Base-by-base conservation (phyloP, 805 yeast species). In the Cyberlindnera maritima region DNA sequence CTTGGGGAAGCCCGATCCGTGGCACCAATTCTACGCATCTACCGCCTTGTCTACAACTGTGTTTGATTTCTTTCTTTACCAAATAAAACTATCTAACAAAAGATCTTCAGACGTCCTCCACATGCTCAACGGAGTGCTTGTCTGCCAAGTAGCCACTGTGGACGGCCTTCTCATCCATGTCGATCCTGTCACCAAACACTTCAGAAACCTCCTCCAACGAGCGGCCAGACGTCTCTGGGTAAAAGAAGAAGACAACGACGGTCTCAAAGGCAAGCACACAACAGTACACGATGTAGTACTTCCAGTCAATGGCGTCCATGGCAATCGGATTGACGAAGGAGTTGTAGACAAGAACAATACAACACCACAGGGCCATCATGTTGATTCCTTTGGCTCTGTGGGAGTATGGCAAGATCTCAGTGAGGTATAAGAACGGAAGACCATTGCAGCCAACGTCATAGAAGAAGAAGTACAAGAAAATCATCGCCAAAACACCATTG, bases 291-390 rank as follows among this genome's bases (percentile, higher is more conserved):
- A 34, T 34, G 18, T 34, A 34, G 18, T 34, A 34, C 18, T 34
- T 34, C 36, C 36, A 34, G 18, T 34, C 36, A 14, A 34, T 34
- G 21, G 36, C 36, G 18, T 34, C 36, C 36, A 34, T 34, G 21
- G 36, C 36, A 11, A 34, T 34, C 9, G 36, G 36, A 20, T 18
- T 34, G 18, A 34, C 36, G n/a, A 34, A 34, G 5, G 36, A 17
- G 23, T 34, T 34, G 14, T 11, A 34, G 23, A 34, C 25, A 10
- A 34, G 23, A 8, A 34, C 36, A 23, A 34, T 11, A 8, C 18
- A 20, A 19, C 17, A 18, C 36, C 36, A 34, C 13, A 34, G 9
- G 17, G 17, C n/a, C 21, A 34, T 15, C 25, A 34, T 9, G 23
- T 34, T 34, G 21, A 34, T 34, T 15, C 36, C 36, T 18, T 34